Conservation (phyloP, 2,329 filamentous ascomycete genomes). For the Diaporthe humulicola region DNA sequence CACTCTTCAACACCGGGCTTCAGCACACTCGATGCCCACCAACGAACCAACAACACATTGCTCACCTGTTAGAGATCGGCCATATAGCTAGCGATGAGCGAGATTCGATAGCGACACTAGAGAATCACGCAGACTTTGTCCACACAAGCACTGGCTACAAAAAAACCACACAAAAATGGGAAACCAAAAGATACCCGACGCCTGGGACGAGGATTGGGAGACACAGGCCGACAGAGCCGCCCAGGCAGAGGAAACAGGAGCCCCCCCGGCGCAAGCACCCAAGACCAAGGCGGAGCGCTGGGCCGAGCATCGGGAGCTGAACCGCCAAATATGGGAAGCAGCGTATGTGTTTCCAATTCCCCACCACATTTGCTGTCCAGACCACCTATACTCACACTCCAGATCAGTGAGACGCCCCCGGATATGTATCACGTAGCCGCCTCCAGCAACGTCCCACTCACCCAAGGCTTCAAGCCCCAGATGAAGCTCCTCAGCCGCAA, state of each 20-base stretch:
- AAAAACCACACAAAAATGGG: slow-evolving; percentile 53
- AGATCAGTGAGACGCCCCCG: slow-evolving; percentile 76
- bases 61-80: slow-evolving; percentile 1
- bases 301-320: slow-evolving; percentile 85
- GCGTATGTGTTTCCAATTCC: slow-evolving; percentile 70
- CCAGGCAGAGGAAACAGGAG: slow-evolving; percentile 54
- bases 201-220: slow-evolving; percentile 96
- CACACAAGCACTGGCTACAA: background rate
- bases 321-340: slow-evolving; percentile 89
- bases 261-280: slow-evolving; percentile 52
- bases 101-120: background rate
- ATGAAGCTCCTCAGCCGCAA: slow-evolving; percentile 90
- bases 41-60: background rate
- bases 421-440: slow-evolving; percentile 80
- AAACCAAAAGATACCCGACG: slow-evolving; percentile 73
- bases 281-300: slow-evolving; percentile 82
- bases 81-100: slow-evolving; percentile 12
- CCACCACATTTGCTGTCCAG: background rate
- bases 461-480: slow-evolving; percentile 81
- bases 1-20: background rate
- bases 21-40: background rate
- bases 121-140: background rate
- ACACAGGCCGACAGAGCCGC: slow-evolving; percentile 74
- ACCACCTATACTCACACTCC: slow-evolving; percentile 32
- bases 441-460: slow-evolving; percentile 65